Conservation (phyloP, 352 stramenopile genomes). For the Pythium apleroticum region DNA sequence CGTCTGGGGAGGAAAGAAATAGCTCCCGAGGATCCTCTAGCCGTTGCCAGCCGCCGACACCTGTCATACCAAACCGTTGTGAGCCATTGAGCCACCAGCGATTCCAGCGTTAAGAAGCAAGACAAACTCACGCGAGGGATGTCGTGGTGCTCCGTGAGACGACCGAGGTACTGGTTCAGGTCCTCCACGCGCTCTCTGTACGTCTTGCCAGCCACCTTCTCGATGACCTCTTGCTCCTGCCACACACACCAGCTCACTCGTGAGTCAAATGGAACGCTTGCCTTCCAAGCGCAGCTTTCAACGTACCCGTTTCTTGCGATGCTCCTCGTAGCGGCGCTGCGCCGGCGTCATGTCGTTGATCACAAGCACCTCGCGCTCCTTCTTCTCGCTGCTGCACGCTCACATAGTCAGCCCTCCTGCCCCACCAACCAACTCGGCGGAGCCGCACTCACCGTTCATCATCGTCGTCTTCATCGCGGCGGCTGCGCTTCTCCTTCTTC, state of each 20-base stretch:
- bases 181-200: conserved; percentile 94
- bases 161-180: conserved; percentile 95
- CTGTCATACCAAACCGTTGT: conserved; percentile 22
- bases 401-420: neutral
- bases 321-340: conserved; percentile 74
- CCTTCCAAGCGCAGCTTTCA: neutral
- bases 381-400: conserved; percentile 5
- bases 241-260: neutral
- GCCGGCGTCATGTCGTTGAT: conserved; percentile 66
- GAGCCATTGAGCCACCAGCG: neutral
- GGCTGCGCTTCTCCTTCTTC: conserved; percentile 20
- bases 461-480: conserved; percentile 1
- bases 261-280: neutral
- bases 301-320: conserved; percentile 78
- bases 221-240: conserved; percentile 85
- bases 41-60: conserved; percentile 88
- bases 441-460: conserved; percentile 10
- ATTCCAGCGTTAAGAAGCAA: neutral
- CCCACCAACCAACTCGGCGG: neutral
- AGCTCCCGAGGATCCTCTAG: too few species aligned
- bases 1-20: neutral
- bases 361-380: conserved; percentile 28
- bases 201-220: conserved; percentile 84
- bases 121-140: conserved; percentile 89
- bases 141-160: conserved; percentile 97